These are phyloP conservation scores for Macroventuria anomochaeta DNA, from an alignment of 2,329 filamentous ascomycete species.

Conservation along the genomic window DNA sequence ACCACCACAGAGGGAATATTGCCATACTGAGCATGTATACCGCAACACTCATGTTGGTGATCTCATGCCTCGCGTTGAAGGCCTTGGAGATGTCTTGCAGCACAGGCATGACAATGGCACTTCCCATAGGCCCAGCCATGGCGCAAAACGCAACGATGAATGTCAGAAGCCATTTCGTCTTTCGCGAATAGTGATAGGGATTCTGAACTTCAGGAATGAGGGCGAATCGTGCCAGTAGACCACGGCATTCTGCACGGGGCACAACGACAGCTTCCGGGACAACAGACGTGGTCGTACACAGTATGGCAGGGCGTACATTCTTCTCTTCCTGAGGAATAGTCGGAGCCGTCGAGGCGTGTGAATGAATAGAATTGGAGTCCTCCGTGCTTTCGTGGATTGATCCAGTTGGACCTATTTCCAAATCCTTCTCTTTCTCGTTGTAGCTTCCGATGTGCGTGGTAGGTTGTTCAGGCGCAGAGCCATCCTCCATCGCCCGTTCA, in stretches of 20 bases:
- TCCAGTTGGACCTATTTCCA: not conserved
- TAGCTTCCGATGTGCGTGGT: not conserved
- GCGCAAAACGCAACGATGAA: slow-evolving; percentile 77
- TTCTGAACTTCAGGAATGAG: slow-evolving; percentile 80
- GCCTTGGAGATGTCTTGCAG: slow-evolving; percentile 44
- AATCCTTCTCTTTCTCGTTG: slow-evolving; percentile 9
- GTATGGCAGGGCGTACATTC: slow-evolving; percentile 23
- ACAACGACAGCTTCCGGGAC: slow-evolving; percentile 55
- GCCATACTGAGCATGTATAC: slow-evolving; percentile 53
- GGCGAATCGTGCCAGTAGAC: slow-evolving; percentile 73
- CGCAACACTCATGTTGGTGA: slow-evolving; percentile 51
- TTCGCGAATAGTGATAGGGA: slow-evolving; percentile 73
- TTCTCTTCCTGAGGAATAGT: slow-evolving; percentile 27
- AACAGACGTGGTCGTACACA: slow-evolving; percentile 42
- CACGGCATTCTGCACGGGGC: slow-evolving; percentile 65
- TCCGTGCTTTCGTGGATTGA: slow-evolving; percentile 11
- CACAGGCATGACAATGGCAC: slow-evolving; percentile 75
- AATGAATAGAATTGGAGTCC: slow-evolving; percentile 17
- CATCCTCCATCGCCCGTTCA: slow-evolving; percentile 4
- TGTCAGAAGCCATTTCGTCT: slow-evolving; percentile 86
- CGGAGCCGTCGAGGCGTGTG: slow-evolving; percentile 28
- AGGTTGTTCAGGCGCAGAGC: slow-evolving; percentile 10
- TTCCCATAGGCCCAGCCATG: slow-evolving; percentile 81
- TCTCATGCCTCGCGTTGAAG: slow-evolving; percentile 40
- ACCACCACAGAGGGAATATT: slow-evolving; percentile 53